A percentile compares a stretch with the other conserved stretches of the same genome.
Conservation (phyloP, 169 alveolate genomes). For the Cryptosporidium canis region DNA sequence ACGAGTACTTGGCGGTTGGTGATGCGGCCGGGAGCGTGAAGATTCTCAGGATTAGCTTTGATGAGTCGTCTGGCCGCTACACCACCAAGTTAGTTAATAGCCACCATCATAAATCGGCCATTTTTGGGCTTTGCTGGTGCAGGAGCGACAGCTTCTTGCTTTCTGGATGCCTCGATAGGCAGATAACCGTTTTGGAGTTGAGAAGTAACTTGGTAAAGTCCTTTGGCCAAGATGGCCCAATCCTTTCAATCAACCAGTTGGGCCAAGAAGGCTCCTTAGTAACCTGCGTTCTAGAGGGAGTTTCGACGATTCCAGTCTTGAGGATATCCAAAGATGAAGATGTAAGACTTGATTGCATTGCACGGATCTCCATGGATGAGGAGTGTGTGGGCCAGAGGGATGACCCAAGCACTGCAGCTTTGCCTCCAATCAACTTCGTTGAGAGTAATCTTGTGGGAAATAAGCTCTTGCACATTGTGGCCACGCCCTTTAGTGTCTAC, state of each 20-base stretch:
- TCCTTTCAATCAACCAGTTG: slow-evolving; percentile 24
- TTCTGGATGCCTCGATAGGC: slow-evolving; percentile 61
- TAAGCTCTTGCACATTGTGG: slow-evolving; percentile 11
- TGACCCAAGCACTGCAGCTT: not conserved
- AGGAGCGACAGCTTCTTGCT: slow-evolving; percentile 17
- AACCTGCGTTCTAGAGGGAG: slow-evolving; percentile 55
- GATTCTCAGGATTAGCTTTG: not conserved
- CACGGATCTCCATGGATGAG: not conserved
- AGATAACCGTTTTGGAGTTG: slow-evolving; percentile 23
- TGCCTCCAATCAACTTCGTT: not conserved
- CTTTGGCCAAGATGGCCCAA: slow-evolving; percentile 32
- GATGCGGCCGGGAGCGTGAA: slow-evolving; percentile 37
- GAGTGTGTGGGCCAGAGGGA: not conserved
- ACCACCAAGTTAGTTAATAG: not conserved
- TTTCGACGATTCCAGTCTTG: slow-evolving; percentile 26
- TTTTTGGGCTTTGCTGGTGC: slow-evolving; percentile 66
- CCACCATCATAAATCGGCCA: slow-evolving; percentile 49
- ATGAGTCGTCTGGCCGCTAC: not conserved
- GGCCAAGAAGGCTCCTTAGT: not conserved
- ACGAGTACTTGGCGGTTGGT: slow-evolving; percentile 35
- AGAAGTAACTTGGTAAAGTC: not conserved
- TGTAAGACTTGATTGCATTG: slow-evolving; percentile 4
- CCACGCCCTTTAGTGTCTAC: slow-evolving; percentile 32
- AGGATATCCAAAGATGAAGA: not conserved
- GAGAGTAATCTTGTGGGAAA: slow-evolving; percentile 2